Evolutionary conservation across 2,329 filamentous ascomycete species (phyloP).

Genomic region (Fusarium xyrophilum): DNA sequence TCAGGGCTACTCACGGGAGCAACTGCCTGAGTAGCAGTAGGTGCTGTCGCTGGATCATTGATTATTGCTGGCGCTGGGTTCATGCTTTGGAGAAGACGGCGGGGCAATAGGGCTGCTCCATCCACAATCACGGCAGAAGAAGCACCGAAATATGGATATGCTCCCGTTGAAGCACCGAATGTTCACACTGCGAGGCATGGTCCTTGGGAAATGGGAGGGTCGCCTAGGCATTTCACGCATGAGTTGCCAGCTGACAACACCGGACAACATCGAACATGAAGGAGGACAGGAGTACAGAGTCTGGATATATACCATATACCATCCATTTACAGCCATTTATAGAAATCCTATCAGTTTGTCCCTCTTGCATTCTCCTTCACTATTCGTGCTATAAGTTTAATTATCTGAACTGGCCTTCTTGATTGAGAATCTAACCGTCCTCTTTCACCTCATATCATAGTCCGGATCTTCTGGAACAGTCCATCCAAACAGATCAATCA

Average conservation of each 20-base stretch:
- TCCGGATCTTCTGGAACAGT: not conserved
- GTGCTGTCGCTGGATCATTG: not conserved
- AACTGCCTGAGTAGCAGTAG: not conserved
- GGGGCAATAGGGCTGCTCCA: not conserved
- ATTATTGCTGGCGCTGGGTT: not conserved
- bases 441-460: not conserved
- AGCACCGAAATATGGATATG: not conserved
- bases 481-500: not conserved
- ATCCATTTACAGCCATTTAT: not conserved
- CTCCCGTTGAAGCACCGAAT: not conserved
- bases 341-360: rapidly evolving
- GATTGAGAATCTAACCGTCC: not conserved
- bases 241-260: not conserved
- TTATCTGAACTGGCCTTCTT: not conserved
- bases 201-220: not conserved
- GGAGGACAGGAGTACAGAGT: not conserved
- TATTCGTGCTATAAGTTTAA: not conserved
- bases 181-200: not conserved
- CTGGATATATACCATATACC: not conserved
- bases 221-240: not conserved
- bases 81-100: not conserved
- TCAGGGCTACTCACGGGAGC: not conserved
- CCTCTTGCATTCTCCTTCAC: rapidly evolving
- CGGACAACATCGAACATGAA: not conserved
- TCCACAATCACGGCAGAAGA: not conserved